Conservation (phyloP, 2,329 filamentous ascomycete genomes). For the Colletotrichum scovillei region DNA sequence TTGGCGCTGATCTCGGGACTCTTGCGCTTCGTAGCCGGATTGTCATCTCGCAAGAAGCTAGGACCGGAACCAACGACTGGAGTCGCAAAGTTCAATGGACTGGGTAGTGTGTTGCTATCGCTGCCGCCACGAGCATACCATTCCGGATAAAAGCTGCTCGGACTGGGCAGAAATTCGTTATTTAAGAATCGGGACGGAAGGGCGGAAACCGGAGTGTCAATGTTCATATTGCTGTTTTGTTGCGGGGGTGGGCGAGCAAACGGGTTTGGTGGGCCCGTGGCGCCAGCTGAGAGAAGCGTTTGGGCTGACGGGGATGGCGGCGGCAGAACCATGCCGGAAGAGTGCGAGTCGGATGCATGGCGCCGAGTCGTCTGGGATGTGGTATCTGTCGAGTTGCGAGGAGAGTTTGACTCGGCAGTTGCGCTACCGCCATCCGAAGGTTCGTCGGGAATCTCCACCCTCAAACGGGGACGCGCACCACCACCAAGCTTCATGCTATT, state of each 20-base stretch:
- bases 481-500: conserved; percentile 77
- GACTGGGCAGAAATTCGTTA: conserved; percentile 88
- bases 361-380: conserved; percentile 66
- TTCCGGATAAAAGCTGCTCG: conserved; percentile 91
- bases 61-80: conserved; percentile 74
- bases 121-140: conserved; percentile 80
- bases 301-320: conserved; percentile 92
- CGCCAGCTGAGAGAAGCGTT: conserved; percentile 88
- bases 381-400: conserved; percentile 68
- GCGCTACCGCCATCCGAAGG: conserved; percentile 81
- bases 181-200: conserved; percentile 91
- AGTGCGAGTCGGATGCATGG: conserved; percentile 64
- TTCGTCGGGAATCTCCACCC: conserved; percentile 95
- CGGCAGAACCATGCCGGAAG: conserved; percentile 79
- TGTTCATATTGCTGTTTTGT: conserved; percentile 62
- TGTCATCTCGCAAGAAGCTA: conserved; percentile 71
- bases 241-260: conserved; percentile 90
- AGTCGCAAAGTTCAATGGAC: conserved; percentile 92
- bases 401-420: conserved; percentile 76
- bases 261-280: conserved; percentile 92
- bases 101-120: conserved; percentile 89
- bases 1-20: conserved; percentile 62
- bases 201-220: conserved; percentile 85
- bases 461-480: conserved; percentile 83
- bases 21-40: conserved; percentile 60